Evolutionary conservation across 2,329 filamentous ascomycete species (phyloP).

Genomic region (Fusarium tjaetaba): DNA sequence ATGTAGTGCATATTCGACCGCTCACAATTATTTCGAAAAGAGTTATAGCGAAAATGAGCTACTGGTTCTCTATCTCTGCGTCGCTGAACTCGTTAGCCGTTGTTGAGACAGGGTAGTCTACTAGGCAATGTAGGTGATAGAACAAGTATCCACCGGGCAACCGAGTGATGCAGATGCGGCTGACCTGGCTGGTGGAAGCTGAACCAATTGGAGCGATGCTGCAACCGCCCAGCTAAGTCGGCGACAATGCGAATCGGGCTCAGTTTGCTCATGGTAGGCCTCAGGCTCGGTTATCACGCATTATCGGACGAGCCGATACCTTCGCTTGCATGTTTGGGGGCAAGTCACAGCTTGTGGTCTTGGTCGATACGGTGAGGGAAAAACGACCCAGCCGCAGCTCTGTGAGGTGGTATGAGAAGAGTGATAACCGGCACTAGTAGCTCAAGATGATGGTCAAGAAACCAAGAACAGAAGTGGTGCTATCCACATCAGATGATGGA

Average conservation of each 20-base stretch:
- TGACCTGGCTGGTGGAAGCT: not conserved
- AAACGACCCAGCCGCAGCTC: constrained; percentile 8
- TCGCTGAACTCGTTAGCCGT: not conserved
- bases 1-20: constrained; percentile 23
- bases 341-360: constrained; percentile 23
- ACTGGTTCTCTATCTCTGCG: not conserved
- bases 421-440: constrained; percentile 20
- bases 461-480: not conserved
- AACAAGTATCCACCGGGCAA: constrained; percentile 23
- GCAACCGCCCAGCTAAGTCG: constrained; percentile 20
- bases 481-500: constrained; percentile 13
- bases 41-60: not conserved
- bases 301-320: constrained; percentile 35
- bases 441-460: constrained; percentile 7
- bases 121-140: not conserved
- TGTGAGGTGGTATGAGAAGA: constrained; percentile 13
- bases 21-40: constrained; percentile 12
- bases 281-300: constrained; percentile 31
- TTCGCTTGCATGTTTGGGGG: constrained; percentile 31
- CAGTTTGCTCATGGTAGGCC: constrained; percentile 21
- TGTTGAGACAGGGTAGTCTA: constrained; percentile 1
- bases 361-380: constrained; percentile 23
- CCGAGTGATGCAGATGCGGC: constrained; percentile 20
- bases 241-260: constrained; percentile 1
- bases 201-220: constrained; percentile 25